A percentile compares a stretch with the other conserved stretches of the same genome.
Evolutionary conservation across 495 filamentous ascomycete genomes (phyloP).

Genomic region (Penicillium longicatenatum): DNA sequence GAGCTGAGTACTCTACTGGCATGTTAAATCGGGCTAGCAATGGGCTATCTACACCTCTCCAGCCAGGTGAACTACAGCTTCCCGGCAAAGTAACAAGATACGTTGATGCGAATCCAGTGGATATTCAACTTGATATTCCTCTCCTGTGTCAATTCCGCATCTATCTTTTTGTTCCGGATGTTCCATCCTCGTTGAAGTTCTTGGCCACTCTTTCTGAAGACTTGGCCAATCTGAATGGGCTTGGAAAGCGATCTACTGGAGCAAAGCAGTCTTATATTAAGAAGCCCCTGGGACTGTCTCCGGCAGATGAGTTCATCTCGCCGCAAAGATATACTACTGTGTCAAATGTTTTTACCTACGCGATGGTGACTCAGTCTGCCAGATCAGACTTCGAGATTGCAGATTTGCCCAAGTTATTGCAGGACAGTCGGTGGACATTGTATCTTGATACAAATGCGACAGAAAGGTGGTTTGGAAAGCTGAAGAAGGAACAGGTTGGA

Average conservation of each 20-base stretch:
- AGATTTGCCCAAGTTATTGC: constrained; percentile 58
- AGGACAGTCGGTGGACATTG: constrained; percentile 65
- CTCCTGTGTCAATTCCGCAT: constrained; percentile 69
- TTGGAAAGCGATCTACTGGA: constrained; percentile 49
- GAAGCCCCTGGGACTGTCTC: constrained; percentile 49
- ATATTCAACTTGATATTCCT: constrained; percentile 73
- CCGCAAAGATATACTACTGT: constrained; percentile 62
- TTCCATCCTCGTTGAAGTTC: constrained; percentile 52
- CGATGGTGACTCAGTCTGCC: constrained; percentile 56
- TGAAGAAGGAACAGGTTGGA: constrained; percentile 51
- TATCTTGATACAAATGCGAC: constrained; percentile 61
- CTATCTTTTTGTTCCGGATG: constrained; percentile 62
- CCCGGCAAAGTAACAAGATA: constrained; percentile 67
- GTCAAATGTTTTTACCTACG: constrained; percentile 61
- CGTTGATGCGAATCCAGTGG: constrained; percentile 69
- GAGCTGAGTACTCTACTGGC: constrained; percentile 62
- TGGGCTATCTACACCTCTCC: constrained; percentile 24
- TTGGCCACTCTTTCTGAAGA: constrained; percentile 53
- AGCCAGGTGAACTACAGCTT: constrained; percentile 60
- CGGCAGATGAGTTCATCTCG: constrained; percentile 58
- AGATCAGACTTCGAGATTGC: constrained; percentile 59
- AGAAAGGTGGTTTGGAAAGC: constrained; percentile 62
- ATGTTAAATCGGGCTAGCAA: constrained; percentile 50
- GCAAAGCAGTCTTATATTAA: constrained; percentile 56
- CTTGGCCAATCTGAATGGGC: constrained; percentile 29